Evolutionary conservation across 2,329 filamentous ascomycete genomes (phyloP).

Genomic region (Diplodia corticola): DNA sequence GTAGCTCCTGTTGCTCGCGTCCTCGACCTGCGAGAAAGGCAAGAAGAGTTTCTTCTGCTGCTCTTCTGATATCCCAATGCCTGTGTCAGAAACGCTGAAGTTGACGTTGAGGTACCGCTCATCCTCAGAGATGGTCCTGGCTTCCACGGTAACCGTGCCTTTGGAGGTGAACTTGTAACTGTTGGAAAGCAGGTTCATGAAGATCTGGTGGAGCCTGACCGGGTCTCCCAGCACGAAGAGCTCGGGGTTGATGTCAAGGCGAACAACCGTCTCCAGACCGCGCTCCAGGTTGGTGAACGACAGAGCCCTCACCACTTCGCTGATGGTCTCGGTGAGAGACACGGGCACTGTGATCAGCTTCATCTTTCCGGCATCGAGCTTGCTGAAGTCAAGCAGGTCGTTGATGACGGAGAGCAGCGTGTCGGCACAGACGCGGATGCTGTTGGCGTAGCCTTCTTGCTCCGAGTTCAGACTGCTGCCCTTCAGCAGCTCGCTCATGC

Average conservation of each 20-base stretch:
- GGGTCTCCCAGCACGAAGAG: slow-evolving; percentile 55
- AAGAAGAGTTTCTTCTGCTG: slow-evolving; percentile 84
- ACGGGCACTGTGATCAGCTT: slow-evolving; percentile 60
- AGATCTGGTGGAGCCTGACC: slow-evolving; percentile 52
- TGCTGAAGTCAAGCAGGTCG: slow-evolving; percentile 55
- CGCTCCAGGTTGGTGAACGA: slow-evolving; percentile 64
- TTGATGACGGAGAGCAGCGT: slow-evolving; percentile 56
- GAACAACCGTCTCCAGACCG: slow-evolving; percentile 59
- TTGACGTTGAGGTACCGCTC: slow-evolving; percentile 71
- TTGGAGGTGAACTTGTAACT: slow-evolving; percentile 91
- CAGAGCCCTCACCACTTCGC: slow-evolving; percentile 63
- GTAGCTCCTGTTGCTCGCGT: slow-evolving; percentile 85
- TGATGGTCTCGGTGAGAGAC: slow-evolving; percentile 59
- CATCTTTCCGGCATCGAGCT: slow-evolving; percentile 56
- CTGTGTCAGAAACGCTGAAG: slow-evolving; percentile 85
- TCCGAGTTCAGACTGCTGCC: slow-evolving; percentile 57
- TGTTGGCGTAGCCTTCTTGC: slow-evolving; percentile 63
- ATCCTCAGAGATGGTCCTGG: slow-evolving; percentile 70
- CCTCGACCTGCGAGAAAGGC: slow-evolving; percentile 90
- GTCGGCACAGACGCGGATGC: slow-evolving; percentile 64
- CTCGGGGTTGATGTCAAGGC: slow-evolving; percentile 56
- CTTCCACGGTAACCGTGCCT: slow-evolving; percentile 81
- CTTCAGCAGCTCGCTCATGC: slow-evolving; percentile 63
- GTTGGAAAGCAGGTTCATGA: slow-evolving; percentile 85
- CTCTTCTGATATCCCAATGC: slow-evolving; percentile 84